Evolutionary conservation across 1,139 yeast species (phyloP), one percentile per base, ranked within the genome.

Genomic region (Geotrichum citri-aurantii): DNA sequence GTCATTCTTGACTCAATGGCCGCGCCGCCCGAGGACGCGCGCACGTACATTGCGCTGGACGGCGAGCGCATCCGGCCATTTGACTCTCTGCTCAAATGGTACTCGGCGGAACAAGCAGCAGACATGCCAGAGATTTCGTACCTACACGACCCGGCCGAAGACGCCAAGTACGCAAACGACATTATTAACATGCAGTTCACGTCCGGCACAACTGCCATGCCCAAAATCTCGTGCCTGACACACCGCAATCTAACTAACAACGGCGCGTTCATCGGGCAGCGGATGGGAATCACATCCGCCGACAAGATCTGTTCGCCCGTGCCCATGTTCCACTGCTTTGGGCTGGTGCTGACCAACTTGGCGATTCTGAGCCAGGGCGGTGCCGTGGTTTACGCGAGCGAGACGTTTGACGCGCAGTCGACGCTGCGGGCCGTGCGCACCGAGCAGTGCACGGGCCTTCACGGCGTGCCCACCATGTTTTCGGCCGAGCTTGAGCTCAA

Each of bases 401-500:
- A 70, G 57, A 61, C 69, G 23, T 71, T 70, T 56, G 70, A 68
- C 50, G 65, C 74, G 6, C 61, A 55, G 1, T 63, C 64, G 17
- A 58, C 71, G 4, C 54, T 71, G 27, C 55, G 62, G 44, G 68
- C 71, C 1, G 64, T 69, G 14, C 62, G 68, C 44, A 58, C 65
- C 55, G 65, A 69, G 58, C 56, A 64, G 21, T 69, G 73, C 57
- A 68, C 73, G 1, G 73, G 68, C 4, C 59, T 71, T 11, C 65
- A 68, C 48, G 74, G 74, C 8, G 74, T 71, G 2, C 74, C 74
- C 7, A 71, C 74, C 21, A 71, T 71, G 74, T 71, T 68, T 59
- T 69, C 70, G 4, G 67, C 71, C 6, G 69, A 70, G 57, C 61
- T 71, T 48, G 74, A 69, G 52, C 62, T 66, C 24, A 62, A 63